phyloP scores from a whole-genome alignment of 768 basidiomycete species.

The Clitopilus passeckerianus region DNA sequence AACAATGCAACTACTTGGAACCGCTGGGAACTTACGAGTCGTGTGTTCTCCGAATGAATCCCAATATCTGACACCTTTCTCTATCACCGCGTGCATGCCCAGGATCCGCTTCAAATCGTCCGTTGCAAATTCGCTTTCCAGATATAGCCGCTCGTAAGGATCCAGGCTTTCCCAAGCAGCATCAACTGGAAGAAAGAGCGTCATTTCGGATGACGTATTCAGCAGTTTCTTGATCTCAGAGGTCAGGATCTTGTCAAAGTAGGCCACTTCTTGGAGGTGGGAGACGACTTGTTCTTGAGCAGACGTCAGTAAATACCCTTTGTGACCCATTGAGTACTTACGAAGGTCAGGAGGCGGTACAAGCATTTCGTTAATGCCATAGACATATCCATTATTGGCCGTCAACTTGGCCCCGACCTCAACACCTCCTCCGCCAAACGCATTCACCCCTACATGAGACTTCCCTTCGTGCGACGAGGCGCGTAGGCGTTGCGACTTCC shows the following conservation, averaged over 20 bases:
- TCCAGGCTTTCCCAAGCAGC: slow-evolving; percentile 79
- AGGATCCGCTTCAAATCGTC: slow-evolving; percentile 78
- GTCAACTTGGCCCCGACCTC: slow-evolving; percentile 50
- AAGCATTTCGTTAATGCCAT: slow-evolving; percentile 73
- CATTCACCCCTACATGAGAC: slow-evolving; percentile 68
- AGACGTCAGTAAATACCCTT: slow-evolving; percentile 4
- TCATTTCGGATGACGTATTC: slow-evolving; percentile 66
- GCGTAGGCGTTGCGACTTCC: slow-evolving; percentile 78
- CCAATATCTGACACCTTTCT: slow-evolving; percentile 59
- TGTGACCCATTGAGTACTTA: slow-evolving; percentile 27
- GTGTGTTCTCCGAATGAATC: slow-evolving; percentile 49
- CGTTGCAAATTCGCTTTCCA: slow-evolving; percentile 83
- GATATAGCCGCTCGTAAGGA: slow-evolving; percentile 75
- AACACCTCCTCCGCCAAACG: slow-evolving; percentile 72
- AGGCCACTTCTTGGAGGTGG: slow-evolving; percentile 58
- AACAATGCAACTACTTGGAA: background rate
- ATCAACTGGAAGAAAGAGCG: slow-evolving; percentile 86
- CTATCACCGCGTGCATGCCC: slow-evolving; percentile 68
- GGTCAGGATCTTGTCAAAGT: slow-evolving; percentile 70
- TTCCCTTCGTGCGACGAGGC: slow-evolving; percentile 43
- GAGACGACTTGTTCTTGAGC: slow-evolving; percentile 55
- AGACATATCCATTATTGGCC: slow-evolving; percentile 72
- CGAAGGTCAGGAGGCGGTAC: slow-evolving; percentile 71
- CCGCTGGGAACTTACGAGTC: slow-evolving; percentile 42
- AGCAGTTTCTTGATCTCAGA: slow-evolving; percentile 51